Conservation (phyloP, 2,329 filamentous ascomycete genomes). For the Calonectria ilicicola region DNA sequence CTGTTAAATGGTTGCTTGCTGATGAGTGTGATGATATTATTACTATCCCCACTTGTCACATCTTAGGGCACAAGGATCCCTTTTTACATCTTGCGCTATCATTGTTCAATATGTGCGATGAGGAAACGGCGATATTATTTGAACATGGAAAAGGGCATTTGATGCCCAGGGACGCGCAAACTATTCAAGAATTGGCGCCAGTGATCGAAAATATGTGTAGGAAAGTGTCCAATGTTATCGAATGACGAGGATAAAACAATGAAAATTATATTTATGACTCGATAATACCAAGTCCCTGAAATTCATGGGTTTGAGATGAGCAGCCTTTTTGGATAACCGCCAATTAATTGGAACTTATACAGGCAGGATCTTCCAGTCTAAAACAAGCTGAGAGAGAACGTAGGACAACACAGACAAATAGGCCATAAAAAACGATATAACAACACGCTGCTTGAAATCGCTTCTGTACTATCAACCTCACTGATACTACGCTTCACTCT, state of each 20-base stretch:
- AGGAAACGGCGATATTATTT: constrained; percentile 69
- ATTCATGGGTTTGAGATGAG: too few species aligned
- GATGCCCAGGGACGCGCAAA: constrained; percentile 64
- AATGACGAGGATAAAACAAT: not conserved
- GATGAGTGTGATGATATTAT: constrained; percentile 63
- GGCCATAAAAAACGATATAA: too few species aligned
- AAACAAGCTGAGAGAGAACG: too few species aligned
- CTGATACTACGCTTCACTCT: too few species aligned
- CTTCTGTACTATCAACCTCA: too few species aligned
- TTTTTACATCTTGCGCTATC: constrained; percentile 72
- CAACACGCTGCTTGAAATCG: too few species aligned
- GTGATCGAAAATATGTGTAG: constrained; percentile 12
- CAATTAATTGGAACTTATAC: too few species aligned
- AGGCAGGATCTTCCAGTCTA: too few species aligned
- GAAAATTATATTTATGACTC: too few species aligned
- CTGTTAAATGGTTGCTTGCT: constrained; percentile 57
- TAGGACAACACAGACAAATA: too few species aligned
- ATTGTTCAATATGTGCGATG: constrained; percentile 71
- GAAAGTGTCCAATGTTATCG: not conserved
- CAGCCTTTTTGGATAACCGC: too few species aligned
- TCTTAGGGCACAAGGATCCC: constrained; percentile 68
- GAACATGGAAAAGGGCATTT: constrained; percentile 75
- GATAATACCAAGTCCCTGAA: too few species aligned
- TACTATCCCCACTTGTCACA: constrained; percentile 64
- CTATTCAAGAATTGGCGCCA: constrained; percentile 57